Base-by-base conservation (phyloP, 768 basidiomycete species). In the Hygrocybe punicea region DNA sequence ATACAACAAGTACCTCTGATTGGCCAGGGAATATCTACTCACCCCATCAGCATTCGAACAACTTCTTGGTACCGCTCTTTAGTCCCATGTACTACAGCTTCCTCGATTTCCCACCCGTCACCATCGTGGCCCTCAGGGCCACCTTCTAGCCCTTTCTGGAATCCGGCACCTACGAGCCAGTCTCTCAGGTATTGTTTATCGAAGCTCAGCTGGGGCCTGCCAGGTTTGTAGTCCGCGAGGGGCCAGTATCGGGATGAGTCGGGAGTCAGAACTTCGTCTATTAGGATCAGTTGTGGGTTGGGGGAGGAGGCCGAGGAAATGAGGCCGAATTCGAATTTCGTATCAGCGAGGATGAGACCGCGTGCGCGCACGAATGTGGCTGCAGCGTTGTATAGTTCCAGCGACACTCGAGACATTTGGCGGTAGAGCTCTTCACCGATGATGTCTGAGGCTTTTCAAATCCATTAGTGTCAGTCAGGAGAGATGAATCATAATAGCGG, bases 171-270 rank as follows among this genome's bases (percentile, higher is more conserved):
- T 10, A 86, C 86, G 25, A 99, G 75, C 87, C 93, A 92, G 68
- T 98, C 95, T 17, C 97, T 78, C 55, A 98, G 74, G 65, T 89
- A 98, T 73, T 99, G 97, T 74, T 98, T 99, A 71, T 98, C 97
- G 66, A 97, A 98, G 66, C 92, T 93, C 17, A 87, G 83, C 72
- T 97, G 96, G 0, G 85, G 67, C 35, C 81, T 76, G 4, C 95
- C 97, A 3, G 84, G 78, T 29, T 73, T 71, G 72, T 97, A 98
- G 2, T 76, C 80, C 4, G 76, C 79, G 6, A 86, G 76, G 1
- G 94, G 91, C 97, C 97, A 98, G 76, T 98, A 99, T 33, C 96
- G 83, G 16, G 93, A 97, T 11, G 94, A 98, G 71, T 99, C 97
- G 17, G 96, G 95, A 0, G 97, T 98, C 53, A 99, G 82, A n/a